A percentile compares a stretch with the other conserved stretches of the same genome.
Conservation (phyloP, 805 yeast genomes). For the Starmerella bombicola region DNA sequence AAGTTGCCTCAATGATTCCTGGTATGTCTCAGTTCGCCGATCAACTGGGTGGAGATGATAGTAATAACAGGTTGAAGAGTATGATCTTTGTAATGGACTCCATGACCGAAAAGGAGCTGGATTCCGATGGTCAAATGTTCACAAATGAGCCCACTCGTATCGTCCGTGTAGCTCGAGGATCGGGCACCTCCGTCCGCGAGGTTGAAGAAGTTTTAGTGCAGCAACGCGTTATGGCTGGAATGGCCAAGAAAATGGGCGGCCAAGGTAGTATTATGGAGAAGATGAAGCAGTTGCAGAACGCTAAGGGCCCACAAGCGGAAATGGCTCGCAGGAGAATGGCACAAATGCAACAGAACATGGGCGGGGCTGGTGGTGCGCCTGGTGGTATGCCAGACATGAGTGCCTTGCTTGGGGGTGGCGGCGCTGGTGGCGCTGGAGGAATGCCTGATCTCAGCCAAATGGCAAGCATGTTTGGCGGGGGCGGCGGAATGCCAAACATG, state of each 20-base stretch:
- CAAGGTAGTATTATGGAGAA: slow-evolving; percentile 42
- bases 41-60: slow-evolving; percentile 85
- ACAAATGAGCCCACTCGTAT: slow-evolving; percentile 72
- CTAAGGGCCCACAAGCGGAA: slow-evolving; percentile 33
- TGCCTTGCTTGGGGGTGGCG: slow-evolving; percentile 40
- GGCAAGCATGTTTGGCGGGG: slow-evolving; percentile 47
- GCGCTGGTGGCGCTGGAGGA: slow-evolving; percentile 43
- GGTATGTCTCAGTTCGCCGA: slow-evolving; percentile 75
- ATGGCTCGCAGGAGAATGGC: slow-evolving; percentile 37
- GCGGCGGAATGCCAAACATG: slow-evolving; percentile 59
- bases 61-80: slow-evolving; percentile 66
- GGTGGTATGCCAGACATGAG: slow-evolving; percentile 23
- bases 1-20: slow-evolving; percentile 91
- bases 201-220: slow-evolving; percentile 87
- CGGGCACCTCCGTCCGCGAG: slow-evolving; percentile 84
- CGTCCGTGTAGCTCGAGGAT: slow-evolving; percentile 82
- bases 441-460: slow-evolving; percentile 55
- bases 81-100: slow-evolving; percentile 92
- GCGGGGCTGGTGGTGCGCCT: slow-evolving; percentile 31
- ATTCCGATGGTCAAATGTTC: slow-evolving; percentile 75
- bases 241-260: slow-evolving; percentile 64
- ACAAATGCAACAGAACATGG: slow-evolving; percentile 34
- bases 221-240: slow-evolving; percentile 83
- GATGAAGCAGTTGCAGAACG: slow-evolving; percentile 29
- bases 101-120: slow-evolving; percentile 85